phyloP scores from a whole-genome alignment of 2,329 filamentous ascomycete species.

The Colletotrichum siamense region DNA sequence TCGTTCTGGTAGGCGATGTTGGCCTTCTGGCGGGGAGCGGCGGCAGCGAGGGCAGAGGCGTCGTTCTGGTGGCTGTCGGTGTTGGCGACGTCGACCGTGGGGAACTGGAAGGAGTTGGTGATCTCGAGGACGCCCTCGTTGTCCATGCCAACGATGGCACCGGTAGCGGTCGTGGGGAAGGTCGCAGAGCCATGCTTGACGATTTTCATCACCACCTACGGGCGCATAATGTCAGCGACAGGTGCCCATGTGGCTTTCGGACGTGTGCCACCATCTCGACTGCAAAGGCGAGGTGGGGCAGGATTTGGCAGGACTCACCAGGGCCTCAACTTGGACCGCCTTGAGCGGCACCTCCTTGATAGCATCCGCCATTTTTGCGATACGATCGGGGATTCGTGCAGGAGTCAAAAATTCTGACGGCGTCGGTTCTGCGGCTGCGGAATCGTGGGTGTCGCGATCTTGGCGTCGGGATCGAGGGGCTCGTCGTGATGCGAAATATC shows the following conservation, averaged over 20 bases:
- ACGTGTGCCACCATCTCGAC: neutral
- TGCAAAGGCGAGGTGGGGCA: slow-evolving; percentile 39
- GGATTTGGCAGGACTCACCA: slow-evolving; percentile 65
- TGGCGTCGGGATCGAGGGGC: slow-evolving; percentile 9
- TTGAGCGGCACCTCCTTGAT: slow-evolving; percentile 75
- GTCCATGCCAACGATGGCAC: slow-evolving; percentile 94
- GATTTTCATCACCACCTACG: slow-evolving; percentile 93
- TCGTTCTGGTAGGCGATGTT: slow-evolving; percentile 90
- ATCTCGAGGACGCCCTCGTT: slow-evolving; percentile 80
- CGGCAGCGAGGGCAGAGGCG: slow-evolving; percentile 77
- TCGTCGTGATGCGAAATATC: slow-evolving; percentile 41
- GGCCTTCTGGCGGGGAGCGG: slow-evolving; percentile 89
- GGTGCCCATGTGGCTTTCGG: neutral
- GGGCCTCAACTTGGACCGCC: slow-evolving; percentile 91
- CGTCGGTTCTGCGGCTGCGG: slow-evolving; percentile 29
- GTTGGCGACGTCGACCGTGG: slow-evolving; percentile 74
- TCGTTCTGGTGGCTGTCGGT: slow-evolving; percentile 78
- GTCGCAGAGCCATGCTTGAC: slow-evolving; percentile 90
- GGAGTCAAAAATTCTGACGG: slow-evolving; percentile 22
- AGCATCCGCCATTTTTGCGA: slow-evolving; percentile 61
- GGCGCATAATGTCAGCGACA: slow-evolving; percentile 24
- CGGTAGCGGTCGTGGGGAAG: slow-evolving; percentile 89
- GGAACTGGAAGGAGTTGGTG: slow-evolving; percentile 96
- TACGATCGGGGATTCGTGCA: slow-evolving; percentile 27
- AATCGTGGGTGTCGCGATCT: slow-evolving; percentile 28